phyloP scores from a whole-genome alignment of 2,329 filamentous ascomycete genomes.

The Colletotrichum limetticola region DNA sequence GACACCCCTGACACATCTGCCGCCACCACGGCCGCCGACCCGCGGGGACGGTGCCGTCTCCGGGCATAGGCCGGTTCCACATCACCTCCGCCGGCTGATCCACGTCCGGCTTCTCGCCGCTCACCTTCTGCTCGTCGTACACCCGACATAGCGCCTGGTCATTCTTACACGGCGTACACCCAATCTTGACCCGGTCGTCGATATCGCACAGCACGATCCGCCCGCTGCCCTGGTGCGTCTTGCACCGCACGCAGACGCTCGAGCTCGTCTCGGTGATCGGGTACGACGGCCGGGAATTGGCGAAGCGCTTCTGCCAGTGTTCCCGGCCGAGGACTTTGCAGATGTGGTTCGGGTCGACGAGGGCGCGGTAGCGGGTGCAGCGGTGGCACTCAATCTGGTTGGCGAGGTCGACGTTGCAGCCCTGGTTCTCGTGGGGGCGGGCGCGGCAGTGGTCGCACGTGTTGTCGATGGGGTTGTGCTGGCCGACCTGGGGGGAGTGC shows the following conservation, averaged over 20 bases:
- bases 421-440: not conserved
- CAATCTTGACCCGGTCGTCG: constrained; percentile 26
- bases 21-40: constrained; percentile 36
- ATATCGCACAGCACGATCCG: constrained; percentile 24
- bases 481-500: not conserved
- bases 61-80: constrained; percentile 30
- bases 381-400: constrained; percentile 32
- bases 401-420: constrained; percentile 28
- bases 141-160: constrained; percentile 6
- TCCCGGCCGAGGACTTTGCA: constrained; percentile 23
- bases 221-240: not conserved
- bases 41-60: not conserved
- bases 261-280: not conserved
- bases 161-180: constrained; percentile 20
- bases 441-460: constrained; percentile 28
- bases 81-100: constrained; percentile 4
- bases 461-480: not conserved
- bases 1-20: constrained; percentile 34
- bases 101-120: not conserved
- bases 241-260: constrained; percentile 27
- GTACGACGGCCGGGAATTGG: constrained; percentile 26
- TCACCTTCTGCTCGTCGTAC: constrained; percentile 5
- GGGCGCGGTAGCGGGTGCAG: constrained; percentile 27
- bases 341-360: constrained; percentile 21
- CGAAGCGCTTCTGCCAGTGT: constrained; percentile 30